Conservation (phyloP, 139 green algal genomes). For the Zygnema circumcarinatum region DNA sequence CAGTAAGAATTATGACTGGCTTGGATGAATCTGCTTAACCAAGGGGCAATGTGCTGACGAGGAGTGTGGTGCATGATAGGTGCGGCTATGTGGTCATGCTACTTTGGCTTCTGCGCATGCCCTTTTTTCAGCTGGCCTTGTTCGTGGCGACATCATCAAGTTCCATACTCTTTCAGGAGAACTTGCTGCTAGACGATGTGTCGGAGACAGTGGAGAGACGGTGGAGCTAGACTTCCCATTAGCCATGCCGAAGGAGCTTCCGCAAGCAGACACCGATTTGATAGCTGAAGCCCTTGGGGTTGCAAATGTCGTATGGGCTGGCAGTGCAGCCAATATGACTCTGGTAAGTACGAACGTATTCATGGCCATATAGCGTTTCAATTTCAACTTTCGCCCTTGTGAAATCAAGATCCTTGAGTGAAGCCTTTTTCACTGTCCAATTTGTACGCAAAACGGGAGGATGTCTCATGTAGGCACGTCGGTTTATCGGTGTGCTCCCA, state of each 20-base stretch:
- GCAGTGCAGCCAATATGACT: background rate
- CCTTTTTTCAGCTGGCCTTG: constrained; percentile 51
- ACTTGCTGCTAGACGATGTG: constrained; percentile 16
- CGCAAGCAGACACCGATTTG: background rate
- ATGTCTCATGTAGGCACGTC: background rate
- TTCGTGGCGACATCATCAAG: constrained; percentile 31
- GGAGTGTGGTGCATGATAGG: no score
- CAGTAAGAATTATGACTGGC: no score
- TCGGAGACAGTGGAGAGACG: background rate
- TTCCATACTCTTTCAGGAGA: constrained; percentile 51
- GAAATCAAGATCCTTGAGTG: no score
- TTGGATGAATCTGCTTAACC: no score
- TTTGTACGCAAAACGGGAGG: no score
- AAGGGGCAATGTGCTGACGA: no score
- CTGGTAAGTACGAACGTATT: background rate
- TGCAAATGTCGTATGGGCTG: background rate
- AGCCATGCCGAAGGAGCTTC: background rate
- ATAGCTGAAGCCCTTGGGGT: background rate
- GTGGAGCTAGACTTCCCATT: background rate
- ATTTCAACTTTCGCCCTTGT: background rate
- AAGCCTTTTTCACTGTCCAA: background rate
- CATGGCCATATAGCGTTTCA: background rate
- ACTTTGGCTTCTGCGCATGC: constrained; percentile 67
- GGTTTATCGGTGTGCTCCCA: background rate
- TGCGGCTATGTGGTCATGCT: constrained; percentile 78